phyloP scores from a whole-genome alignment of 2,329 filamentous ascomycete species.

The Sarocladium oryzae region DNA sequence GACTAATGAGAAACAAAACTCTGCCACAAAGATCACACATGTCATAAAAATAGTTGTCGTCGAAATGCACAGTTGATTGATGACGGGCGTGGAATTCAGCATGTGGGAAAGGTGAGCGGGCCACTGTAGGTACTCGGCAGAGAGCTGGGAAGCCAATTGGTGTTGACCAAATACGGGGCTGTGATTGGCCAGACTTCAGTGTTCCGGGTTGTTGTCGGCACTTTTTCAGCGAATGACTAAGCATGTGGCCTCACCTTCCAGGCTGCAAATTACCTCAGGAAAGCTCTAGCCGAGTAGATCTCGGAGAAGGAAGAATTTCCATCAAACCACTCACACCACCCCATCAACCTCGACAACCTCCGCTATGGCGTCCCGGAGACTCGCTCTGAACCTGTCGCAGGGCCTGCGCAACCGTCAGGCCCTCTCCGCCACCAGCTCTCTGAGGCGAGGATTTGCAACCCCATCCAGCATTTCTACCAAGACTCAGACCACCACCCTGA shows the following conservation, averaged over 20 bases:
- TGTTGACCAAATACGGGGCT: constrained; percentile 1
- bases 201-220: neutral
- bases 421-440: constrained; percentile 68
- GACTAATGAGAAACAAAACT: no score
- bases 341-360: constrained; percentile 41
- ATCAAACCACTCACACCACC: constrained; percentile 50
- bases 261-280: constrained; percentile 37
- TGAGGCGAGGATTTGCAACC: constrained; percentile 85
- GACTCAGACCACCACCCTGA: constrained; percentile 93
- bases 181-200: neutral
- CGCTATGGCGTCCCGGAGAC: constrained; percentile 91
- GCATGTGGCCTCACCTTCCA: constrained; percentile 29
- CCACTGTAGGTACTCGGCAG: no score
- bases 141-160: neutral
- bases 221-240: neutral
- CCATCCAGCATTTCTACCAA: constrained; percentile 71
- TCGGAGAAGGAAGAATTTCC: constrained; percentile 35
- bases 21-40: no score
- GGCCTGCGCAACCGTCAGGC: constrained; percentile 83
- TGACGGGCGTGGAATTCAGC: neutral
- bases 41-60: no score
- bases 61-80: no score
- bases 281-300: constrained; percentile 37
- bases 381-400: constrained; percentile 90
- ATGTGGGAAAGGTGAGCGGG: neutral